Evolutionary conservation across 371 early-diverging fungal genomes (phyloP), one percentile per base, ranked within the genome.

Genomic region (Conidiobolus incongruus): DNA sequence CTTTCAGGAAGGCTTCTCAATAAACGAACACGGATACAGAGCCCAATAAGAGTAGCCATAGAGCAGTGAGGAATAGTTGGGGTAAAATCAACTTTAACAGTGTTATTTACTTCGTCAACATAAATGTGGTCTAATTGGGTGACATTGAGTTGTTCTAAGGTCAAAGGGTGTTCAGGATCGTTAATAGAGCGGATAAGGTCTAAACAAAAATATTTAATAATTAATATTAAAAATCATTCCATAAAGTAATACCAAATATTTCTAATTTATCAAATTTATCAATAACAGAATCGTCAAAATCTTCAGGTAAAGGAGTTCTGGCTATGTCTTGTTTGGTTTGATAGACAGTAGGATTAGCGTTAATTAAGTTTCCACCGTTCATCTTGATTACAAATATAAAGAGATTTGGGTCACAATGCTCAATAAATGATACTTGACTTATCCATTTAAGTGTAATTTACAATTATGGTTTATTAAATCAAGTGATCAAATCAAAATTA

Each of bases 31-130:
- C 93, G 81, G 40, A 99, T 92, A 56, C 89, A 87, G 17, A 98
- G 72, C 0, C 99, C 99, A 61, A 99, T 99, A 44, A 99, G 58
- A 15, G 97, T 95, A 10, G 98, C 98, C 98, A 99, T 96, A 17
- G 92, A 91, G 62, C 99, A 99, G 61, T 99, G 99, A 34, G 99
- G 99, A 53, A 99, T 98, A 2, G 99, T 98, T 1, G 99, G 99
- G 5, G 89, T 91, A 54, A 98, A 85, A 53, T 75, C 72, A 41
- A 90, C 80, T 10, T 62, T 48, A 16, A 92, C 63, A 35, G 58
- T 67, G 56, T 65, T 75, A 23, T 47, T 46, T 4, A 61, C 61
- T 52, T 81, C 71, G 48, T 77, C 71, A 2, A 94, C 85, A 11
- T 54, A 45, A 46, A 95, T 76, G 52, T 86, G 89, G 24, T 83